These are phyloP conservation scores for Boletus smithii DNA, from an alignment of 1,284 basidiomycete species.

Conservation along the genomic window DNA sequence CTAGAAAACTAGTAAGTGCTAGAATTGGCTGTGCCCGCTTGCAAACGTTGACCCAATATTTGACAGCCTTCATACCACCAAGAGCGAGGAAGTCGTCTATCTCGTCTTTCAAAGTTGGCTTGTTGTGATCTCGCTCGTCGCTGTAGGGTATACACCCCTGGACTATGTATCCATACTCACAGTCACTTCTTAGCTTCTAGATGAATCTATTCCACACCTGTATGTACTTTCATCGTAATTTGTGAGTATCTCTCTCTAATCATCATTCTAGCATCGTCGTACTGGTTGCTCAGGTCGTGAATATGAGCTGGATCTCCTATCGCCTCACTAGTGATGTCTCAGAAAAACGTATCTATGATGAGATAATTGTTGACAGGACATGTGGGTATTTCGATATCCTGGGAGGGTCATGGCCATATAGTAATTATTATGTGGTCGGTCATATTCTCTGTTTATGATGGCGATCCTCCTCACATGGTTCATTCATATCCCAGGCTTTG, in stretches of 20 bases:
- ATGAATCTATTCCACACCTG: conserved; percentile 50
- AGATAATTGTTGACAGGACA: conserved; percentile 34
- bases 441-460: background rate
- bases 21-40: background rate
- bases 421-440: conserved; percentile 37
- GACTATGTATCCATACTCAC: background rate
- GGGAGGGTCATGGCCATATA: conserved; percentile 39
- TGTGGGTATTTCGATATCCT: conserved; percentile 40
- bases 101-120: conserved; percentile 45
- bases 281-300: conserved; percentile 41
- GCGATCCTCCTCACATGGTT: background rate
- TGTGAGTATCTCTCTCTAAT: background rate
- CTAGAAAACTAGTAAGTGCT: conserved; percentile 25
- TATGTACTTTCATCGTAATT: conserved; percentile 17
- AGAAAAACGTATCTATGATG: conserved; percentile 32
- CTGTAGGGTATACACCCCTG: conserved; percentile 34
- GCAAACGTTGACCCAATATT: background rate
- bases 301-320: conserved; percentile 43
- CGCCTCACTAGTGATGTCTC: conserved; percentile 33
- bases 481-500: conserved; percentile 32
- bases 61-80: conserved; percentile 22
- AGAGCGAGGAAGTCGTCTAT: conserved; percentile 43
- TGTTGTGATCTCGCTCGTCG: conserved; percentile 39
- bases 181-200: conserved; percentile 37
- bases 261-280: conserved; percentile 29